Evolutionary conservation across 805 yeast genomes (phyloP).

Genomic region (Cyberlindnera xylosilytica): DNA sequence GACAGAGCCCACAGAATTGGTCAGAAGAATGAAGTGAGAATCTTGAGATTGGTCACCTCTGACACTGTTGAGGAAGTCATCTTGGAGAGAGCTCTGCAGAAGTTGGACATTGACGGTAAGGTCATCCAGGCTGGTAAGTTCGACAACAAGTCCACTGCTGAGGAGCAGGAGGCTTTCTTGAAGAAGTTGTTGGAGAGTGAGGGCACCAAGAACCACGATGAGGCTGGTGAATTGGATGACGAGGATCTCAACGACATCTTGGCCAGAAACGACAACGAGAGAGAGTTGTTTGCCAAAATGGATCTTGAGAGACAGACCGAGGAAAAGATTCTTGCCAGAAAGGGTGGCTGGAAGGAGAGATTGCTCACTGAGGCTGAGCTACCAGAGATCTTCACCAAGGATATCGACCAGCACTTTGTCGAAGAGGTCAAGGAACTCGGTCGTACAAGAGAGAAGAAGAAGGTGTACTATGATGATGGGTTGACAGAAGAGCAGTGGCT

Average conservation of each 20-base stretch:
- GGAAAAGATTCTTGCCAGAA: constrained; percentile 75
- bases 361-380: constrained; percentile 59
- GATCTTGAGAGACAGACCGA: constrained; percentile 52
- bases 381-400: constrained; percentile 62
- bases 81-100: constrained; percentile 77
- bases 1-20: constrained; percentile 91
- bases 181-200: constrained; percentile 72
- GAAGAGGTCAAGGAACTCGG: constrained; percentile 41
- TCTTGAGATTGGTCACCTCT: constrained; percentile 72
- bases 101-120: constrained; percentile 82
- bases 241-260: constrained; percentile 70
- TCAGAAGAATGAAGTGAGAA: constrained; percentile 83
- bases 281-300: constrained; percentile 49
- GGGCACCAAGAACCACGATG: constrained; percentile 41
- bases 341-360: constrained; percentile 65
- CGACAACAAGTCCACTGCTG: constrained; percentile 81
- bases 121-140: constrained; percentile 91
- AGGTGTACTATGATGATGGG: constrained; percentile 71
- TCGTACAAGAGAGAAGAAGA: constrained; percentile 78
- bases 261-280: constrained; percentile 66
- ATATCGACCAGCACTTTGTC: constrained; percentile 50
- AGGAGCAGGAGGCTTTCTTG: constrained; percentile 80
- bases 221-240: constrained; percentile 62
- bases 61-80: constrained; percentile 85
- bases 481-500: constrained; percentile 94